Percentiles rank a stretch among this genome's conserved stretches.
These are phyloP conservation scores for Mycena leptocephala DNA, from an alignment of 768 basidiomycete genomes.

Conservation along the genomic window DNA sequence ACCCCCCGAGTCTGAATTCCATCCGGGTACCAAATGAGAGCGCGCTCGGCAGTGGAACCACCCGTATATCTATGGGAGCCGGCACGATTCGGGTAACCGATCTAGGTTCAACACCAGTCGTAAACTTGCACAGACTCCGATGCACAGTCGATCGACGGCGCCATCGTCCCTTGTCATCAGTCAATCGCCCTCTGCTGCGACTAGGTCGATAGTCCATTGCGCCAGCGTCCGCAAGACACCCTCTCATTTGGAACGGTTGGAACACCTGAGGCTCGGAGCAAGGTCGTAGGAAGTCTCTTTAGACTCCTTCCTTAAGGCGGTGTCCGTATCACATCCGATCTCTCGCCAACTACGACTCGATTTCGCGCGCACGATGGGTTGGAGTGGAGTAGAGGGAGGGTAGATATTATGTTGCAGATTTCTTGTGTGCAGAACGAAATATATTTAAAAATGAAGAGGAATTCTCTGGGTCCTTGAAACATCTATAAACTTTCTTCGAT, in stretches of 20 bases:
- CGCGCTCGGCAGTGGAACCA: not conserved
- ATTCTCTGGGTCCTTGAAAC: too few relatives aligned
- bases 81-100: not conserved
- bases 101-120: not conserved
- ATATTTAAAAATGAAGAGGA: too few relatives aligned
- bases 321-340: too few relatives aligned
- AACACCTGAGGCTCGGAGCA: not conserved
- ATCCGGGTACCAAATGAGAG: not conserved
- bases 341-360: too few relatives aligned
- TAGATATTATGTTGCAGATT: too few relatives aligned
- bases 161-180: not conserved
- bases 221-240: not conserved
- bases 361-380: too few relatives aligned
- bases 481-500: too few relatives aligned
- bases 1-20: not conserved
- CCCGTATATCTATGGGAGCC: not conserved
- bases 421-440: too few relatives aligned
- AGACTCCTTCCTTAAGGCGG: too few relatives aligned
- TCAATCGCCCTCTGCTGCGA: not conserved
- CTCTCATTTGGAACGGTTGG: not conserved
- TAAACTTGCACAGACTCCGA: not conserved
- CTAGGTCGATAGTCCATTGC: not conserved
- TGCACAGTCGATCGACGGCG: not conserved
- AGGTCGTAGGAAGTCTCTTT: too few relatives aligned
- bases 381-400: too few relatives aligned